Conservation (phyloP, 306 rosid genomes). For the Mimosa pudica region DNA sequence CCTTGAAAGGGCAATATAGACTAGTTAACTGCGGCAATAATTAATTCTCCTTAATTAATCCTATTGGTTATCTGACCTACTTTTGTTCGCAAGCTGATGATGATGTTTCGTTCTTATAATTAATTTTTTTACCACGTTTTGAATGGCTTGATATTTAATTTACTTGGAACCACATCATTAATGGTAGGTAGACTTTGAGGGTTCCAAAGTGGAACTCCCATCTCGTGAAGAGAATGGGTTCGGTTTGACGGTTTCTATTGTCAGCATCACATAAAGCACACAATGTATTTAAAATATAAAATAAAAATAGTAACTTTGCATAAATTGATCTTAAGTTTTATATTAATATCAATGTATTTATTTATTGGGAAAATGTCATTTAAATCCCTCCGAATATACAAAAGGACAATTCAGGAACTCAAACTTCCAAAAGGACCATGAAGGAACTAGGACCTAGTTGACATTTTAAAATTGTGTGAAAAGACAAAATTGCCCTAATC, state of each 20-base stretch:
- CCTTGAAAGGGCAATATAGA: neutral
- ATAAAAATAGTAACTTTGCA: neutral
- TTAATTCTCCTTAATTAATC: neutral
- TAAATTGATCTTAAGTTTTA: neutral
- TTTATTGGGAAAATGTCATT: no score
- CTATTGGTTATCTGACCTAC: neutral
- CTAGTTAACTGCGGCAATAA: neutral
- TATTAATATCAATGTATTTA: neutral
- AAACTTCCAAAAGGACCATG: no score
- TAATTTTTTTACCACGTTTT: conserved; percentile 6
- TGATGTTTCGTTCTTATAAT: neutral
- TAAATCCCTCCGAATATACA: no score
- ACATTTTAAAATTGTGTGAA: no score
- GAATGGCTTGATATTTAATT: neutral
- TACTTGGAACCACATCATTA: neutral
- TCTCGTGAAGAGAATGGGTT: neutral
- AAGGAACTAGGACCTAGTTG: no score
- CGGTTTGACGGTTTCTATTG: neutral
- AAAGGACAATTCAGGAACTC: no score
- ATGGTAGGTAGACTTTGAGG: neutral
- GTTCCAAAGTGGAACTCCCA: conserved; percentile 1
- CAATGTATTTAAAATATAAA: neutral
- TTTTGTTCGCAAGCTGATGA: neutral
- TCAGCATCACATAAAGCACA: neutral
- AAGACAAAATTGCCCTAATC: no score